phyloP scores from a whole-genome alignment of 2,329 filamentous ascomycete genomes.

The Fusarium neocosmosporiellum region DNA sequence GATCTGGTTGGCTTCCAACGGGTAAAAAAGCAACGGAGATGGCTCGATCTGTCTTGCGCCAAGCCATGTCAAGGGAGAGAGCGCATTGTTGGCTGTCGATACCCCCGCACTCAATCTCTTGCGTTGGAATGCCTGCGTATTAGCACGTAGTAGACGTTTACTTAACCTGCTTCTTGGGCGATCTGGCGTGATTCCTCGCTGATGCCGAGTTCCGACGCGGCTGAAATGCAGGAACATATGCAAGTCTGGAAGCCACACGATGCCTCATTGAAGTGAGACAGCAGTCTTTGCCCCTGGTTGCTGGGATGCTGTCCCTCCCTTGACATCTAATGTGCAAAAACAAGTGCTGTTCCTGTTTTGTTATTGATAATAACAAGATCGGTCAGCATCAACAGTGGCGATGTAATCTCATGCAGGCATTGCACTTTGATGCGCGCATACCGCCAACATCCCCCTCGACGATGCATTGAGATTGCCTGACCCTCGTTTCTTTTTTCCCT shows the following conservation, averaged over 20 bases:
- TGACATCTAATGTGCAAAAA: neutral
- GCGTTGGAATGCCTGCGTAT: neutral
- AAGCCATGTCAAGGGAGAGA: conserved; percentile 27
- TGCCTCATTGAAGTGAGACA: conserved; percentile 18
- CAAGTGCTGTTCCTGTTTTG: conserved; percentile 10
- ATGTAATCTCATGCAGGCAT: neutral
- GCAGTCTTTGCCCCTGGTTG: conserved; percentile 10
- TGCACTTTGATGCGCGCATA: conserved; percentile 1
- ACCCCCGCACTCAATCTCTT: conserved; percentile 20
- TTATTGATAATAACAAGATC: conserved; percentile 21
- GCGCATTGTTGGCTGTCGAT: conserved; percentile 2
- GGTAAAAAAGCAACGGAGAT: neutral
- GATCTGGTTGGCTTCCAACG: conserved; percentile 5
- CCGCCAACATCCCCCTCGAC: neutral
- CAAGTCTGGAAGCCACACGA: neutral
- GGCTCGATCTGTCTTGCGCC: neutral
- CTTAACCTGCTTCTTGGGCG: neutral
- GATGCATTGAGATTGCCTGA: neutral
- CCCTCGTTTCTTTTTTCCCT: neutral
- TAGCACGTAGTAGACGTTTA: neutral
- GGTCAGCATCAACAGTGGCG: conserved; percentile 5
- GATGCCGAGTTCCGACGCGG: neutral
- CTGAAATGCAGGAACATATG: conserved; percentile 3
- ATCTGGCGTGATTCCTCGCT: neutral
- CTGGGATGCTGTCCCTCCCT: conserved; percentile 10